Evolutionary conservation across 345 rosid species (phyloP).

Genomic region (Citrus australasica): DNA sequence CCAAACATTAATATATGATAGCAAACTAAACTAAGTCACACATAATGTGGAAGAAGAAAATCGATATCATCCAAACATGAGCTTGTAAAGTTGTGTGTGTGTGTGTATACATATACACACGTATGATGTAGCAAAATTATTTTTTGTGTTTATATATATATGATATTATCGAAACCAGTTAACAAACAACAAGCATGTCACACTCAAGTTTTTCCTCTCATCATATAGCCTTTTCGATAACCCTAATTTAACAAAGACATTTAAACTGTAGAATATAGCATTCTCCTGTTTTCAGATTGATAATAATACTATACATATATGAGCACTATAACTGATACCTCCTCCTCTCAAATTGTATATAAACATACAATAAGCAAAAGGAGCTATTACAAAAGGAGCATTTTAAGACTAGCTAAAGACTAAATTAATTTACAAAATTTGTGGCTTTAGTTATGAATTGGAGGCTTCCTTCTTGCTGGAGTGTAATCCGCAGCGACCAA

Average conservation of each 20-base stretch:
- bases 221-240: background rate
- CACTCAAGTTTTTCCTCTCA: background rate
- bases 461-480: constrained; percentile 57
- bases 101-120: too few species aligned
- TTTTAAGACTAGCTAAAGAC: background rate
- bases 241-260: background rate
- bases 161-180: background rate
- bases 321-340: background rate
- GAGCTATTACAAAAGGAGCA: background rate
- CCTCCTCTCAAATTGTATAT: background rate
- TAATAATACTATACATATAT: background rate
- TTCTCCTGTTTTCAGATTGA: background rate
- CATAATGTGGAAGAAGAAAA: too few species aligned
- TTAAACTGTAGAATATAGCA: background rate
- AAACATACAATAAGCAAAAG: background rate
- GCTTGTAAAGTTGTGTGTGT: too few species aligned
- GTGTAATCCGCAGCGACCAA: constrained; percentile 49
- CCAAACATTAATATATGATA: too few species aligned
- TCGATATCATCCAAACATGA: background rate
- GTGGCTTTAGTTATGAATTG: constrained; percentile 49
- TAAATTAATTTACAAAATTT: background rate
- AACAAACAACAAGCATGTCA: background rate
- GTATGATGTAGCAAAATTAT: background rate
- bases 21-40: too few species aligned
- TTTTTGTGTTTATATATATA: background rate